Conservation (phyloP, 306 rosid genomes). For the Psophocarpus tetragonolobus region DNA sequence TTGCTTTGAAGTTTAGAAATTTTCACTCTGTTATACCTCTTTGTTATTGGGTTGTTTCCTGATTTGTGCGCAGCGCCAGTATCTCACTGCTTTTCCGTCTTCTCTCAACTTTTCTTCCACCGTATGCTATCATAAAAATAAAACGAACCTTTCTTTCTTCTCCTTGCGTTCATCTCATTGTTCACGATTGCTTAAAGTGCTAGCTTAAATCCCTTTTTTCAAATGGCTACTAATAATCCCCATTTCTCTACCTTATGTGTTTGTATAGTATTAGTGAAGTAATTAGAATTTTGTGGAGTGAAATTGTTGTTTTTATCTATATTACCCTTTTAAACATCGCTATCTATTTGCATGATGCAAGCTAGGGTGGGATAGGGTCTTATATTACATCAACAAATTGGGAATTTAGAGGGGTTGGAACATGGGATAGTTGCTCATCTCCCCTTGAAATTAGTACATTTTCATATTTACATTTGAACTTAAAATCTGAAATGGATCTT, state of each 20-base stretch:
- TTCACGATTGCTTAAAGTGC: background rate
- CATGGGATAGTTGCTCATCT: background rate
- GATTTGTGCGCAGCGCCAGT: background rate
- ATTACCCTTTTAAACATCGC: background rate
- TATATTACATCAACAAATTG: background rate
- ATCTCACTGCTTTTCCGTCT: background rate
- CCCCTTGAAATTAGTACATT: background rate
- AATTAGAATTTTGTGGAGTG: background rate
- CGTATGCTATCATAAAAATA: background rate
- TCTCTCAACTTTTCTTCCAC: background rate
- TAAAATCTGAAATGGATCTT: conserved; percentile 2
- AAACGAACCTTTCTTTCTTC: background rate
- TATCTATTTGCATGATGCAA: background rate
- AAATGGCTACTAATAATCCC: background rate
- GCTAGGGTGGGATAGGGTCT: background rate
- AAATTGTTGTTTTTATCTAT: background rate
- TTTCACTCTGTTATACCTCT: background rate
- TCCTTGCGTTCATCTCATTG: background rate
- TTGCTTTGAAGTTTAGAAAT: background rate
- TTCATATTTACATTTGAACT: background rate
- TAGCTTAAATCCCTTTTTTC: background rate
- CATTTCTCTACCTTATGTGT: background rate
- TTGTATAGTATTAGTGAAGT: background rate
- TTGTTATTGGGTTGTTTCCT: background rate
- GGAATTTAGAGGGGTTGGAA: background rate